Conservation (phyloP, 768 basidiomycete genomes). For the Tulasnella calospora region DNA sequence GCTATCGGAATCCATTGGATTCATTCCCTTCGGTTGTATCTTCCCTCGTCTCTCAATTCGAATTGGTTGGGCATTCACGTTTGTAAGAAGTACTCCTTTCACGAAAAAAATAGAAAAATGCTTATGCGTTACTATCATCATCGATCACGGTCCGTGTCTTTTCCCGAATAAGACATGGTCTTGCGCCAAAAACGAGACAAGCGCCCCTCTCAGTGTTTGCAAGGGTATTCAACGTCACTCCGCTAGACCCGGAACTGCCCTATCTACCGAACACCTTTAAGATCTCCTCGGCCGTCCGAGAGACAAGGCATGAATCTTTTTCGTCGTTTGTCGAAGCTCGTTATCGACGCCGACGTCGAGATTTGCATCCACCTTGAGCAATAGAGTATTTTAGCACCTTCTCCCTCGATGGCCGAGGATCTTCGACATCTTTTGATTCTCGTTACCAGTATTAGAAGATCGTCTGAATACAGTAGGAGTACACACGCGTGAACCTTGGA, state of each 20-base stretch:
- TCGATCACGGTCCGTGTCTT: neutral
- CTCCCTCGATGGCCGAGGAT: neutral
- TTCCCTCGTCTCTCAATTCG: neutral
- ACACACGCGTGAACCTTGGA: neutral
- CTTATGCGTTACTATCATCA: neutral
- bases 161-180: neutral
- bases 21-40: neutral
- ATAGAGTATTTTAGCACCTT: neutral
- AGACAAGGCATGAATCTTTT: too few relatives aligned
- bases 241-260: neutral
- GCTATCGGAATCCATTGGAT: neutral
- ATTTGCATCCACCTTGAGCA: neutral
- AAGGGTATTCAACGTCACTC: neutral
- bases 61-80: neutral
- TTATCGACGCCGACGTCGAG: neutral
- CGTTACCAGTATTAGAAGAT: neutral
- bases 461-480: neutral
- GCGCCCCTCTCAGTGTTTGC: neutral
- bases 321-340: neutral
- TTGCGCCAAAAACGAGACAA: neutral
- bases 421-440: neutral
- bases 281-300: neutral
- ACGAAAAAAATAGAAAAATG: neutral
- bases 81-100: neutral
- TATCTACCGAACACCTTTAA: neutral